These are phyloP conservation scores for Phaeoacremonium minimum DNA, from an alignment of 2,329 filamentous ascomycete genomes.

Conservation along the genomic window DNA sequence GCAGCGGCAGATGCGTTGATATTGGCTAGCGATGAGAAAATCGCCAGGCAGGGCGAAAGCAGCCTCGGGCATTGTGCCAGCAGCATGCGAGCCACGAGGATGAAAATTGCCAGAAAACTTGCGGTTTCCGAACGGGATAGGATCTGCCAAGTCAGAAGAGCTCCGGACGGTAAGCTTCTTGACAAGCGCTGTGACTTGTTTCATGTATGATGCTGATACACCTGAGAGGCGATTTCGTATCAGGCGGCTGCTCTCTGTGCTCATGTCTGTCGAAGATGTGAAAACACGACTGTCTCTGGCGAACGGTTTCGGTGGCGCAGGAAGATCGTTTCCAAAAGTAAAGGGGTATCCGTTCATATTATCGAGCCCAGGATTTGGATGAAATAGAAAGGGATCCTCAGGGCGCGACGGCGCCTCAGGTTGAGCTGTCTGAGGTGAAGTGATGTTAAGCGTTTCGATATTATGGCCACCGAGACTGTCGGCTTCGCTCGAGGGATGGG, in stretches of 20 bases:
- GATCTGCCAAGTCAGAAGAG: slow-evolving; percentile 1
- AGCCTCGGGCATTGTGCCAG: slow-evolving; percentile 9
- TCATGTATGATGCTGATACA: slow-evolving; percentile 9
- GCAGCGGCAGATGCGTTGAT: slow-evolving; percentile 16
- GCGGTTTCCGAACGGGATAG: slow-evolving; percentile 14
- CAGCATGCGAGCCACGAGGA: neutral
- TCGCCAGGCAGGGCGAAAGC: slow-evolving; percentile 41
- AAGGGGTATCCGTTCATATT: neutral
- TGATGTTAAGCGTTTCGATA: neutral
- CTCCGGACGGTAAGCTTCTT: slow-evolving; percentile 18
- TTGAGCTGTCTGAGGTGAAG: neutral
- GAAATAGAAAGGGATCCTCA: neutral
- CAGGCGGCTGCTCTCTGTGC: slow-evolving; percentile 28
- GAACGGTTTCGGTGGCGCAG: slow-evolving; percentile 13
- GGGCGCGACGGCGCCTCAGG: neutral
- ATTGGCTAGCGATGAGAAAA: slow-evolving; percentile 31
- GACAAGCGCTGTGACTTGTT: slow-evolving; percentile 28
- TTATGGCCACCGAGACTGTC: neutral
- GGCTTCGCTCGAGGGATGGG: neutral
- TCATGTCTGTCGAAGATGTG: slow-evolving; percentile 32
- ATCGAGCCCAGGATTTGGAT: neutral
- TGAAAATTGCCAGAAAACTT: slow-evolving; percentile 18
- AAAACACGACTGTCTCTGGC: slow-evolving; percentile 25
- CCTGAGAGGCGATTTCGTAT: slow-evolving; percentile 18
- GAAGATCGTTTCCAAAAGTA: neutral